Conservation (phyloP, 805 yeast genomes). For the Yamadazyma ubonensis region DNA sequence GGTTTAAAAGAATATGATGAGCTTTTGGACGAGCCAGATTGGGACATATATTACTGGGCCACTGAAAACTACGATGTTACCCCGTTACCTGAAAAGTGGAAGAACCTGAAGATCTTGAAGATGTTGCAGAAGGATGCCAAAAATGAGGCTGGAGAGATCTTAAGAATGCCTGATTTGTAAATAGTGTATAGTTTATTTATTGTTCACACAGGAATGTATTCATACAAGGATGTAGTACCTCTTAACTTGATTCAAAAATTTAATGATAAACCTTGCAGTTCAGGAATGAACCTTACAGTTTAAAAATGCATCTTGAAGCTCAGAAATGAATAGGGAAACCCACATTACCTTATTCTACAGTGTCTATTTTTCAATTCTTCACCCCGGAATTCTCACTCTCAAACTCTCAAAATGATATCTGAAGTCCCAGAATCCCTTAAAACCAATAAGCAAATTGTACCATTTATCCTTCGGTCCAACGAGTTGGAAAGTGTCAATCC, state of each 20-base stretch:
- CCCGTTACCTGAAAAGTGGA: slow-evolving; percentile 88
- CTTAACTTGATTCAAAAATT: too few species aligned
- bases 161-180: slow-evolving; percentile 74
- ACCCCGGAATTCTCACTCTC: neutral
- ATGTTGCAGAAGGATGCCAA: slow-evolving; percentile 71
- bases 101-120: slow-evolving; percentile 59
- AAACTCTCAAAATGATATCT: slow-evolving; percentile 5
- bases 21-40: slow-evolving; percentile 89
- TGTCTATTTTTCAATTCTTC: neutral
- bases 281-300: too few species aligned
- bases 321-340: too few species aligned
- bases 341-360: too few species aligned
- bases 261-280: too few species aligned
- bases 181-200: too few species aligned
- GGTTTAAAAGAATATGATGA: slow-evolving; percentile 84
- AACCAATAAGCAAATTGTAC: slow-evolving; percentile 36
- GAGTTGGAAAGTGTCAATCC: slow-evolving; percentile 64
- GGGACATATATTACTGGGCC: slow-evolving; percentile 99
- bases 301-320: too few species aligned
- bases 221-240: too few species aligned
- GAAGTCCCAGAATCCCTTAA: slow-evolving; percentile 27
- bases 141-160: slow-evolving; percentile 66
- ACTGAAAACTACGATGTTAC: slow-evolving; percentile 77
- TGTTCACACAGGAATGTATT: too few species aligned
- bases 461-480: slow-evolving; percentile 51